Base-by-base conservation (phyloP, 2,329 filamentous ascomycete species). In the Ceratocystis albifundus region DNA sequence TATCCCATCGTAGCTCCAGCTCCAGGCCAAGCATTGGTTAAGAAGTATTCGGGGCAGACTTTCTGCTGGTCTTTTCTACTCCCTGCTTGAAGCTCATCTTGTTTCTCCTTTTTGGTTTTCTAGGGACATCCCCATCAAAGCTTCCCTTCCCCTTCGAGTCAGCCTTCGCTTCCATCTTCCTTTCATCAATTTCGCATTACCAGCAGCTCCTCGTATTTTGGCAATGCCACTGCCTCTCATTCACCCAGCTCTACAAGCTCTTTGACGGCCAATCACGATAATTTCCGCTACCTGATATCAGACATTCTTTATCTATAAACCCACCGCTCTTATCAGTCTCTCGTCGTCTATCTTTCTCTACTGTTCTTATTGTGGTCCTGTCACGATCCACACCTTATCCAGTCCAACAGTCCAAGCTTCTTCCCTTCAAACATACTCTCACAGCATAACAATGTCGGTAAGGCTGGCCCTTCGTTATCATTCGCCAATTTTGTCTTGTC, bases 371-470 rank as follows among this genome's bases (percentile, higher is more conserved):
- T 22, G n/a, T 25, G 8, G 8, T 8, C 15, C 25, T 15, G 22
- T 36, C 55, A 59, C 55, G 25, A 36, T 36, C 55, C 15, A 59
- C 28, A 59, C 12, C 55, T 20, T 7, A 3, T 17, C 28, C 28
- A 8, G 55, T 59, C 55, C 20, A 59, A 59, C 28, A 8, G 55
- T 59, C 55, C 20, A 59, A 59, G 55, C 55, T 59, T 5, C 55
- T 20, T 55, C 20, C 50, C 55, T 59, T 59, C 55, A 25, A 30
- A 20, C 30, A 22, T 15, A 55, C 53, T 17, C 53, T 32, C 28
- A 59, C 12, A 7, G 8, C n/a, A 32, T n/a, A 59, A 63, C 62
- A 46, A 67, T 67, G 66, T 67, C 66, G 61, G 66, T 67, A 67
- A 67, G 66, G 66, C 53, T 65, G 32, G 20, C 44, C 44, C 20